Base-by-base conservation (phyloP, 2,329 filamentous ascomycete genomes). In the Pseudogymnoascus sp. region DNA sequence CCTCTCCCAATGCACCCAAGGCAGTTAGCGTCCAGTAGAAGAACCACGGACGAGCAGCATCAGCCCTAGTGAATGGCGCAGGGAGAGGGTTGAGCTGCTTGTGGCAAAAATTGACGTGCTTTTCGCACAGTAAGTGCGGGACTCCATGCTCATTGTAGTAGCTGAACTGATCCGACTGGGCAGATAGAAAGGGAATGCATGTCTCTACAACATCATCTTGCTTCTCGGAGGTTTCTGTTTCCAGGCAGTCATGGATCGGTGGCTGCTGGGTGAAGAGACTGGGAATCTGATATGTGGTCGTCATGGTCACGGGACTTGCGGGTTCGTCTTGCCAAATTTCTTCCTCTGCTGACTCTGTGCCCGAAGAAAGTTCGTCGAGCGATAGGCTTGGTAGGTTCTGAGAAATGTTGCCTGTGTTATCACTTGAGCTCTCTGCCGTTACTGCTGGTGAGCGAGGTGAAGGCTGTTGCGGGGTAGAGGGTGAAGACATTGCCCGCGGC, bases 41-140 rank as follows among this genome's bases (percentile, higher is more conserved):
- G 70, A 96, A 83, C 94, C 94, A 99, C 8, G 94, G 92, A 62
- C 93, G 81, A 72, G 90, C 92, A 33, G 94, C 88, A 78, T 99
- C 94, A 68, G 92, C 84, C 59, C 81, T 81, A 61, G 88, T 85
- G 74, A 89, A 96, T 3, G 78, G 78, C 6, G 82, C 77, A 0
- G 93, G 91, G 65, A 95, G 84, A 59, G 78, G 79, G 23, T 78
- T 78, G 33, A 88, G 75, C 67, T 78, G 79, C 67, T 78, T 80
- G 66, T 81, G 80, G 59, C 92, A 75, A 71, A 91, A 92, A 35
- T 72, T 75, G 64, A 83, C 78, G 74, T 88, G 86, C 43, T 78
- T 78, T 65, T 77, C 77, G 43, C 88, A 85, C 68, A 87, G 82
- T n/a, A 99, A 82, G 63, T 80, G 81, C 12, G 91, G 90, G 37